phyloP scores from a whole-genome alignment of 345 rosid species.

The Salix udensis region DNA sequence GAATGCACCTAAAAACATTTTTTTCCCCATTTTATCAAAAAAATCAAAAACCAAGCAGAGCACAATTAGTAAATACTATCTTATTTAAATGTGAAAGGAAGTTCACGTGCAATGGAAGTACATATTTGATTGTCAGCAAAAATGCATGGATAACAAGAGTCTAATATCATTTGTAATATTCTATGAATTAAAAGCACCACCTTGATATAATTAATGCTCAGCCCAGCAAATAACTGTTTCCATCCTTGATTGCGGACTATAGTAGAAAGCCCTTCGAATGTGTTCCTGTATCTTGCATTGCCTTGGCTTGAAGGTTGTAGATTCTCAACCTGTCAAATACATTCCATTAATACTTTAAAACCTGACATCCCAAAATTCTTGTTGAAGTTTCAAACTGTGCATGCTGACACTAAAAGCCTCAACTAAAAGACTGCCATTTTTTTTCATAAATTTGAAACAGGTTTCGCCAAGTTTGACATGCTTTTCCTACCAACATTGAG shows the following conservation, averaged over 20 bases:
- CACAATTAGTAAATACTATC: no score
- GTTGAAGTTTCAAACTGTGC: background rate
- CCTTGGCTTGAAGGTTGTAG: slow-evolving; percentile 50
- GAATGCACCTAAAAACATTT: no score
- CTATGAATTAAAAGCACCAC: slow-evolving; percentile 28
- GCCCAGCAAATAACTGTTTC: slow-evolving; percentile 91
- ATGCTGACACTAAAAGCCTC: background rate
- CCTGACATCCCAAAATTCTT: background rate
- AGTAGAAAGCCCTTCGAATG: slow-evolving; percentile 61
- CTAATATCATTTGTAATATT: background rate
- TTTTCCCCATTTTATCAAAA: no score
- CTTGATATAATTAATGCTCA: slow-evolving; percentile 93
- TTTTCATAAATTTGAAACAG: background rate
- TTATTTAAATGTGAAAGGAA: no score
- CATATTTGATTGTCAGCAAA: background rate
- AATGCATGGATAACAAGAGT: background rate
- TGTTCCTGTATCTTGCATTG: slow-evolving; percentile 56
- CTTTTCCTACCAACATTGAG: background rate
- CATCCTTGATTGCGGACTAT: slow-evolving; percentile 80
- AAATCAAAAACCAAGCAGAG: no score
- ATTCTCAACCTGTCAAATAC: slow-evolving; percentile 61
- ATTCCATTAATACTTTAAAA: background rate
- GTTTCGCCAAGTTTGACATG: background rate
- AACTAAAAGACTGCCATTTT: background rate
- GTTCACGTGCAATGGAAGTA: no score